phyloP scores from a whole-genome alignment of 345 rosid species.

The Brassica nigra region DNA sequence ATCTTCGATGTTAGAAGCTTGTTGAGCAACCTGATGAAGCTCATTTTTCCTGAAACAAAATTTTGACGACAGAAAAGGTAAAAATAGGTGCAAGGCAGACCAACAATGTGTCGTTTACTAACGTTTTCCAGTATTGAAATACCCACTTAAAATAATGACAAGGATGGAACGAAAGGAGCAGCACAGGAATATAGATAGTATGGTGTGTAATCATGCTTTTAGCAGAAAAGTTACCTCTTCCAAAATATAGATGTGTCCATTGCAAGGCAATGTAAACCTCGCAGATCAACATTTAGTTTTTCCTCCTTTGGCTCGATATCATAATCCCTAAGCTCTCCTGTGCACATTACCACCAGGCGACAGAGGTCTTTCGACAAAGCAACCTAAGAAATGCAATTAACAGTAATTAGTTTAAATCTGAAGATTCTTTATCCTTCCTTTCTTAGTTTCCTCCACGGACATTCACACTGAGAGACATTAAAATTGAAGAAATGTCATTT shows the following conservation, averaged over 20 bases:
- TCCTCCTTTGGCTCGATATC: conserved; percentile 41
- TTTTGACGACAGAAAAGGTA: background rate
- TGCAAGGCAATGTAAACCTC: conserved; percentile 72
- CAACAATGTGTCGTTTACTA: background rate
- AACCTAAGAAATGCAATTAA: conserved; percentile 51
- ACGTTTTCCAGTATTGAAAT: background rate
- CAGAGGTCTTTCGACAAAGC: conserved; percentile 91
- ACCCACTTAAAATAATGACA: background rate
- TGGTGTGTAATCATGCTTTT: conserved; percentile 18
- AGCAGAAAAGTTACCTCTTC: conserved; percentile 57
- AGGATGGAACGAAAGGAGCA: conserved; percentile 11
- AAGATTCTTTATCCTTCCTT: background rate
- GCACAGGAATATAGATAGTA: conserved; percentile 7
- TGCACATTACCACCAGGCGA: conserved; percentile 71
- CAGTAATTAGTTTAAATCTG: conserved; percentile 17
- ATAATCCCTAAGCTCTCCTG: conserved; percentile 69
- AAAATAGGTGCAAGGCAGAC: conserved; percentile 7
- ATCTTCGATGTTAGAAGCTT: conserved; percentile 86
- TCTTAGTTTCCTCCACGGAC: conserved; percentile 6
- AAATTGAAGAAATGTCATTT: background rate
- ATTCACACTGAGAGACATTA: conserved; percentile 3
- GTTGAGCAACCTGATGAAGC: conserved; percentile 93
- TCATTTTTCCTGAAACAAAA: conserved; percentile 67
- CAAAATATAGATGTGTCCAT: conserved; percentile 84
- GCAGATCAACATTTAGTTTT: conserved; percentile 42